Percentiles rank a stretch among this genome's conserved stretches.
These are phyloP conservation scores for Tylopilus sp. DNA, from an alignment of 1,284 basidiomycete genomes.

Conservation along the genomic window DNA sequence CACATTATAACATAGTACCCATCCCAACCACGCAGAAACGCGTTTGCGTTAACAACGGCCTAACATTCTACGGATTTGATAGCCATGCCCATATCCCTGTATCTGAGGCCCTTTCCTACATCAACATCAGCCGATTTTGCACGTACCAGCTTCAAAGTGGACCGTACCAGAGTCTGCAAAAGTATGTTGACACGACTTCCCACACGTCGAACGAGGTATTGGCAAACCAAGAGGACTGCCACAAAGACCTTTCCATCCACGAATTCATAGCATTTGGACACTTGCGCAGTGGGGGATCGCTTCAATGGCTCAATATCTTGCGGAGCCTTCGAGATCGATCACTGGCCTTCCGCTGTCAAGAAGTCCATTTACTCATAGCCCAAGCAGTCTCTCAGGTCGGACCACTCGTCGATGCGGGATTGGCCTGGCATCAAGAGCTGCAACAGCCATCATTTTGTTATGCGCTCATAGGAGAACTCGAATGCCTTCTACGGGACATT, in stretches of 20 bases:
- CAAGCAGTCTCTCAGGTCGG: background rate
- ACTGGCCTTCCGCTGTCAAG: background rate
- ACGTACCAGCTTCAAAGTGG: background rate
- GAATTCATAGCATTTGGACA: background rate
- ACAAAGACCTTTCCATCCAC: background rate
- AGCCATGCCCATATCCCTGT: background rate
- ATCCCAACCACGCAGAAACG: background rate
- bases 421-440: background rate
- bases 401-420: background rate
- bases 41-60: background rate
- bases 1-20: background rate
- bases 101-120: background rate
- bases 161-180: background rate
- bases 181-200: background rate
- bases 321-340: background rate
- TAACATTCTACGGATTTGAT: background rate
- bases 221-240: background rate
- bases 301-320: background rate
- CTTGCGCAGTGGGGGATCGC: background rate
- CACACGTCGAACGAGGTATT: background rate
- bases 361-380: background rate
- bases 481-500: conserved; percentile 29
- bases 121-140: background rate
- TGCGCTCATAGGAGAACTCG: conserved; percentile 35
- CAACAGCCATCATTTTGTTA: background rate